Percentiles rank a stretch among this genome's conserved stretches.
Conservation (phyloP, 2,329 filamentous ascomycete species). For the Calonectria ilicicola region DNA sequence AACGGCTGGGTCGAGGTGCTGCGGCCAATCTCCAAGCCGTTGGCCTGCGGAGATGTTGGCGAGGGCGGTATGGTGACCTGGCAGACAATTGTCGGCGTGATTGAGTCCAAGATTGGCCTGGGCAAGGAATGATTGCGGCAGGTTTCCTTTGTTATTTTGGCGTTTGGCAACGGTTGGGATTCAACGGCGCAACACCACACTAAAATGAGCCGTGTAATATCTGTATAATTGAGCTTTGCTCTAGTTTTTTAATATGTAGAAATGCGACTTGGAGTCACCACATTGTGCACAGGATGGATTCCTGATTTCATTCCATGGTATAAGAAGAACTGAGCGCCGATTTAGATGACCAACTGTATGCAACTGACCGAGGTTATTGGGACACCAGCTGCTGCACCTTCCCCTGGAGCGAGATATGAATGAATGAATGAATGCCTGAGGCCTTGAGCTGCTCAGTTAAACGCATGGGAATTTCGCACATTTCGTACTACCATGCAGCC, state of each 20-base stretch:
- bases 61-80: slow-evolving; percentile 87
- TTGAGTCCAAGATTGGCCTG: slow-evolving; percentile 65
- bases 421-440: background rate
- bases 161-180: slow-evolving; percentile 8
- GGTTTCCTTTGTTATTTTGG: background rate
- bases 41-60: slow-evolving; percentile 89
- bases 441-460: background rate
- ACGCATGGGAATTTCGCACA: background rate
- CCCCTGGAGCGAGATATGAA: background rate
- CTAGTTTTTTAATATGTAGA: background rate
- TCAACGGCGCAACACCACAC: background rate
- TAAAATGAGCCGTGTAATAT: background rate
- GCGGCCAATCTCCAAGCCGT: slow-evolving; percentile 77
- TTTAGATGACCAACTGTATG: background rate
- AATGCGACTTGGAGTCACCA: too few relatives aligned
- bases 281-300: too few relatives aligned
- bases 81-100: slow-evolving; percentile 76
- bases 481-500: background rate
- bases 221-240: background rate
- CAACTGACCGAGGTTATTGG: background rate
- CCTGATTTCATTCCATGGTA: too few relatives aligned
- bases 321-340: too few relatives aligned
- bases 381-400: background rate
- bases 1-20: slow-evolving; percentile 73
- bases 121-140: background rate